Evolutionary conservation across 2,329 filamentous ascomycete species (phyloP), one percentile per base, ranked within the genome.

Genomic region (Neonectria ditissima): DNA sequence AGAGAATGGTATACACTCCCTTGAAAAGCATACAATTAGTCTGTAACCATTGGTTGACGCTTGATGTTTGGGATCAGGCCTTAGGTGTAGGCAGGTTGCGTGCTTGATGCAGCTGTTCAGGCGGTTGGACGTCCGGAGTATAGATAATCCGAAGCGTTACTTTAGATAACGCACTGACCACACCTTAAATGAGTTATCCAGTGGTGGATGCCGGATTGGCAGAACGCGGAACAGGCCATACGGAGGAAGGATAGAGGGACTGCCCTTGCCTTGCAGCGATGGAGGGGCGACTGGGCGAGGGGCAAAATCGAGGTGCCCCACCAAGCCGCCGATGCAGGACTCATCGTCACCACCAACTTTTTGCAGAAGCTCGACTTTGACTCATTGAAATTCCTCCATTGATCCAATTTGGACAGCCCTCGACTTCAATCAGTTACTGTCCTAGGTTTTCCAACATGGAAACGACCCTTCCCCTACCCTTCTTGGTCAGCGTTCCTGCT

Each of bases 391-490:
- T 66, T 62, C 54, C 22, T 60, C 48, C 43, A 59, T 59, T 59
- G 30, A 50, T 59, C 20, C 54, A 55, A 30, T 39, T 55, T 43
- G 20, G 20, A 20, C 57, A 48, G 44, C 52, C 50, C 59, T 44
- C 34, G 13, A 59, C 52, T 28, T 34, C 60, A 62, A 67, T 66
- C 37, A 32, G 20, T 20, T 48, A 48, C 43, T 24, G 20, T 43
- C 26, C 37, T 41, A 47, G 55, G 55, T 50, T 34, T 39, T 65
- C 63, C 75, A 75, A 64, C 65, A 91, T 91, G 88, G 89, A 91
- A 77, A 88, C 87, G 30, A 88, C 85, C 63, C 81, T 90, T 22
- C 87, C 88, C 10, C 79, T 91, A 55, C 89, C 88, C 24, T 90
- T 91, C 73, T 80, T 91, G 63, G 80, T 89, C 77, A 83, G 84